These are phyloP conservation scores for Pelagophyceae sp. DNA, from an alignment of 352 stramenopile species.

Conservation along the genomic window DNA sequence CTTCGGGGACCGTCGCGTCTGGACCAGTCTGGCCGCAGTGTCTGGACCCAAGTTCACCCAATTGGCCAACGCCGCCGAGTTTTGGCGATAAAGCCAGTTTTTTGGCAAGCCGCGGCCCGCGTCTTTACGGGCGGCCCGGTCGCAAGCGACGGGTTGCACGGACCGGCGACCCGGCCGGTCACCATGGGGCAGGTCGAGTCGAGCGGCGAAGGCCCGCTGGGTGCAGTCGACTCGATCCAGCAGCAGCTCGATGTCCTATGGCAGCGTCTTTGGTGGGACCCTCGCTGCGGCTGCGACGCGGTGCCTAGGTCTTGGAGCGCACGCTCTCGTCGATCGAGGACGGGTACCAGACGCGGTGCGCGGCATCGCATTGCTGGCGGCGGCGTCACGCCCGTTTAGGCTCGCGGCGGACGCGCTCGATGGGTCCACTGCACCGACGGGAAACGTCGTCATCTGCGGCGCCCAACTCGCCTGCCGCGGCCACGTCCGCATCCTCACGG, in stretches of 20 bases:
- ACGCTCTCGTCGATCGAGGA: neutral
- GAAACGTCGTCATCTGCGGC: constrained; percentile 1
- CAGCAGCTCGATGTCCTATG: neutral
- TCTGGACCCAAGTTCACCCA: too few species aligned
- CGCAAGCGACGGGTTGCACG: too few species aligned
- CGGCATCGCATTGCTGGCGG: neutral
- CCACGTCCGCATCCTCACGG: constrained; percentile 21
- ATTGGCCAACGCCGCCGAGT: too few species aligned
- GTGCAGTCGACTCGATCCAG: neutral
- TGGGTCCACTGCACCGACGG: neutral
- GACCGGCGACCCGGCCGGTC: too few species aligned
- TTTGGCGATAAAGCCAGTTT: too few species aligned
- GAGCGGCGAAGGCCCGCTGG: neutral
- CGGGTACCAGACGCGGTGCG: neutral
- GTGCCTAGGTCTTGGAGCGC: neutral
- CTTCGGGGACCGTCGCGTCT: too few species aligned
- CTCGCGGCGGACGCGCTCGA: neutral
- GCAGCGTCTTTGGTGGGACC: neutral
- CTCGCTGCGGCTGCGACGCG: neutral
- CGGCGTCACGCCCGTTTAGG: neutral
- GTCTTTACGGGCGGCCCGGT: too few species aligned
- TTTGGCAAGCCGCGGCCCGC: too few species aligned
- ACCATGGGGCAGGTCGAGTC: neutral
- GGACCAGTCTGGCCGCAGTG: too few species aligned
- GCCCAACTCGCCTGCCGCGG: constrained; percentile 18